A percentile compares a stretch with the other conserved stretches of the same genome.
These are phyloP conservation scores for Kondoa subrosea DNA, from an alignment of 768 basidiomycete species.

Conservation along the genomic window DNA sequence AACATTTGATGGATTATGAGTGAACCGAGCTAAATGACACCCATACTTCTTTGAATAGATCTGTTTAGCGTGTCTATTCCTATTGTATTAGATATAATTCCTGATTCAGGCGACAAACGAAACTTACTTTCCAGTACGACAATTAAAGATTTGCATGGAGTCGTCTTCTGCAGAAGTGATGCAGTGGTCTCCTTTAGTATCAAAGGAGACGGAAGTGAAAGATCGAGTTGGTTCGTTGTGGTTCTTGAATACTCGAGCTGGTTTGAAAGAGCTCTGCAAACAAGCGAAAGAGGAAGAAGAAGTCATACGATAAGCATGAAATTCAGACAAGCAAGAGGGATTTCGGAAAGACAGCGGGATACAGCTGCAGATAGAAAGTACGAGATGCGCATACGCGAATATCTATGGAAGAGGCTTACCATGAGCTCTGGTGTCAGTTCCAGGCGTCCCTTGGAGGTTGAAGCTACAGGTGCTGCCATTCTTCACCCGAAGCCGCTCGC, in stretches of 20 bases:
- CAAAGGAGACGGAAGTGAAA: constrained; percentile 73
- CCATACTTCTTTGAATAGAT: constrained; percentile 92
- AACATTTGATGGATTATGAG: constrained; percentile 70
- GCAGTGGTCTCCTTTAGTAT: constrained; percentile 70
- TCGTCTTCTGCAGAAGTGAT: constrained; percentile 86
- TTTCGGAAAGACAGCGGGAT: constrained; percentile 2
- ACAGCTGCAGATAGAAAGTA: neutral
- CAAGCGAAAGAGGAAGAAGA: neutral
- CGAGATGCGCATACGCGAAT: neutral
- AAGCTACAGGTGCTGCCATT: neutral
- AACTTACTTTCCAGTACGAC: constrained; percentile 84
- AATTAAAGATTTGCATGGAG: constrained; percentile 71
- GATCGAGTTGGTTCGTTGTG: constrained; percentile 50
- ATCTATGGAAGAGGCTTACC: neutral
- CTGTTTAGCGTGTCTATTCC: constrained; percentile 47
- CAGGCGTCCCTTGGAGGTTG: neutral
- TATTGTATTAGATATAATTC: no score
- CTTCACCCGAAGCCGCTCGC: neutral
- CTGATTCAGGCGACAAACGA: constrained; percentile 21
- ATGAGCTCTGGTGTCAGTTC: constrained; percentile 15
- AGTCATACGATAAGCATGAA: neutral
- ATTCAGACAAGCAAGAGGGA: neutral
- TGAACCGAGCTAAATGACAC: constrained; percentile 81
- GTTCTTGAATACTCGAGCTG: constrained; percentile 70
- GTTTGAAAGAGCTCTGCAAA: constrained; percentile 46